Base-by-base conservation (phyloP, 495 filamentous ascomycete species). In the Letharia columbiana region DNA sequence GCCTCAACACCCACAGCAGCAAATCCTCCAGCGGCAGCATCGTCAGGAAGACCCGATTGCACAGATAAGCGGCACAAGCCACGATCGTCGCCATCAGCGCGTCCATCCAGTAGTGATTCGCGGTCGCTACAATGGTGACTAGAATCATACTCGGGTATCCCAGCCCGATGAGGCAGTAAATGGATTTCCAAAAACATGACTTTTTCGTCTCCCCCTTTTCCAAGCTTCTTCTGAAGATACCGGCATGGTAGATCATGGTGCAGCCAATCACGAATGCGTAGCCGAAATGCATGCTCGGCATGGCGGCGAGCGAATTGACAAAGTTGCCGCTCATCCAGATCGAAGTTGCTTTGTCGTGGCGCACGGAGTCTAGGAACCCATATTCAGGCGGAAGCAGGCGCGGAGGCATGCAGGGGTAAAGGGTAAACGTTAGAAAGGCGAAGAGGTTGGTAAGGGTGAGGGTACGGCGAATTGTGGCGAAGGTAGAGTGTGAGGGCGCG, bases 81-180 rank as follows among this genome's bases (percentile, higher is more conserved):
- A 80, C 75, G n/a, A 81, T 68, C 9, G 79, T 79, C 40, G 83
- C 77, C 62, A 82, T 75, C 23, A 80, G 72, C 1, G 84, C 85
- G 71, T 87, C 86, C 45, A 88, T 75, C 73, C 81, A 85, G 69
- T 85, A 88, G 72, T 87, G 86, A 67, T 89, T 88, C 17, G 86
- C 86, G 9, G 86, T 89, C 13, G 84, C 84, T 20, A 89, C 77
- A 60, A 88, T 87, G 17, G 85, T 82, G 60, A 79, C 77, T 20
- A 89, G 78, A 45, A 89, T 83, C 50, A 84, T 77, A 11, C 75
- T 59, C 6, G 86, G 84, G 70, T 89, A 89, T 12, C 75, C 71
- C 33, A 87, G 69, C 4, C 79, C 85, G 20, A 85, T 70, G 6
- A 77, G 50, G 33, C 79, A 64, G 64, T 81, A 84, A 63, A 81